A percentile compares a stretch with the other conserved stretches of the same genome.
phyloP scores from a whole-genome alignment of 2,329 filamentous ascomycete genomes.

The Trichoderma simmonsii region DNA sequence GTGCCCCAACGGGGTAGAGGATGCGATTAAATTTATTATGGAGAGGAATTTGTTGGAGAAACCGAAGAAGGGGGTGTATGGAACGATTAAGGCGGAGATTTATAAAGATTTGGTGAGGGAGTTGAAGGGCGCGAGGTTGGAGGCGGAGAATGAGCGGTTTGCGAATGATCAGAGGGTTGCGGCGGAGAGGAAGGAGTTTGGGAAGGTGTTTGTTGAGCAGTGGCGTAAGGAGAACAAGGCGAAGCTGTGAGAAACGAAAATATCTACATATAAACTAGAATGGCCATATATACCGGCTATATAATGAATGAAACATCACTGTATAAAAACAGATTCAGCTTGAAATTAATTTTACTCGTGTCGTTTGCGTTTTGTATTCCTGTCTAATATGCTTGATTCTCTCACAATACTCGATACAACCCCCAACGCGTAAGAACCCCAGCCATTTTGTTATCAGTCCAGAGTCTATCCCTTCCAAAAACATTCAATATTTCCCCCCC shows the following conservation, averaged over 20 bases:
- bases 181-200: slow-evolving; percentile 42
- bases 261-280: background rate
- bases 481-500: background rate
- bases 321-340: background rate
- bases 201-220: slow-evolving; percentile 48
- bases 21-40: slow-evolving; percentile 57
- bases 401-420: background rate
- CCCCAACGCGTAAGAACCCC: background rate
- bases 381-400: background rate
- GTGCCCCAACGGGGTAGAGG: slow-evolving; percentile 56
- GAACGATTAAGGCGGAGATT: slow-evolving; percentile 71
- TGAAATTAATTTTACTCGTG: background rate
- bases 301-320: background rate
- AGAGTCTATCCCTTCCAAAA: background rate
- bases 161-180: slow-evolving; percentile 39
- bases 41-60: slow-evolving; percentile 60
- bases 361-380: background rate
- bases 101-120: slow-evolving; percentile 62
- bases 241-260: slow-evolving; percentile 32
- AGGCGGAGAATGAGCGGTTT: slow-evolving; percentile 48
- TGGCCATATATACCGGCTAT: background rate
- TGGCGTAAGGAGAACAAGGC: slow-evolving; percentile 43
- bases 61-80: slow-evolving; percentile 64
- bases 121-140: slow-evolving; percentile 51
- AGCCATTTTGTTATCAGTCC: background rate